Percentiles rank a stretch among this genome's conserved stretches.
phyloP scores from a whole-genome alignment of 257 asterid genomes.

The Solanum etuberosum region DNA sequence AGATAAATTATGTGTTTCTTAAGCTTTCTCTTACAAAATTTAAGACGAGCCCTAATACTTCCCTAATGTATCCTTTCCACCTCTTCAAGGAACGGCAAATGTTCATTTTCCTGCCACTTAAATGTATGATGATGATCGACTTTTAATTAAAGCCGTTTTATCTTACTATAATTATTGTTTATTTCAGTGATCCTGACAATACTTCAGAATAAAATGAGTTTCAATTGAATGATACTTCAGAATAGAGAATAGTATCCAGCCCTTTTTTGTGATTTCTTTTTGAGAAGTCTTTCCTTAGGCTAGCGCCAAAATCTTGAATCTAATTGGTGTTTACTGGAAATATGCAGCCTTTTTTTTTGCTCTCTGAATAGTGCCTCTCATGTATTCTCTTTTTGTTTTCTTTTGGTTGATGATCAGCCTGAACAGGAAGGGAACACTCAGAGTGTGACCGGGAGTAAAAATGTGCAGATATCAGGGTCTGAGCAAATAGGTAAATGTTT shows the following conservation, averaged over 20 bases:
- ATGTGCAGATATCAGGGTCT: slow-evolving; percentile 12
- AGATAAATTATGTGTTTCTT: not conserved
- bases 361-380: not conserved
- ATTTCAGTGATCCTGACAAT: not conserved
- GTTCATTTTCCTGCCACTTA: not conserved
- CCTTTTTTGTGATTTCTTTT: not conserved
- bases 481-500: slow-evolving; percentile 23
- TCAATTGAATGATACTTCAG: not conserved
- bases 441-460: slow-evolving; percentile 5
- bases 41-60: not conserved
- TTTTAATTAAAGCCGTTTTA: not conserved
- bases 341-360: not conserved
- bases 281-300: not conserved
- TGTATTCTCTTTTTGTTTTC: slow-evolving; percentile 1
- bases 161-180: not conserved
- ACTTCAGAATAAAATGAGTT: not conserved
- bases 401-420: slow-evolving; percentile 17
- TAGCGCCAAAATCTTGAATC: not conserved
- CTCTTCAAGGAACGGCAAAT: not conserved
- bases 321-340: not conserved
- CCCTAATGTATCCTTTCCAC: not conserved
- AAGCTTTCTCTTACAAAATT: not conserved
- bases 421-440: slow-evolving; percentile 11
- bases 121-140: not conserved
- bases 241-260: not conserved